Conservation (phyloP, 139 green algal species). For the Spirogloea muscicola region DNA sequence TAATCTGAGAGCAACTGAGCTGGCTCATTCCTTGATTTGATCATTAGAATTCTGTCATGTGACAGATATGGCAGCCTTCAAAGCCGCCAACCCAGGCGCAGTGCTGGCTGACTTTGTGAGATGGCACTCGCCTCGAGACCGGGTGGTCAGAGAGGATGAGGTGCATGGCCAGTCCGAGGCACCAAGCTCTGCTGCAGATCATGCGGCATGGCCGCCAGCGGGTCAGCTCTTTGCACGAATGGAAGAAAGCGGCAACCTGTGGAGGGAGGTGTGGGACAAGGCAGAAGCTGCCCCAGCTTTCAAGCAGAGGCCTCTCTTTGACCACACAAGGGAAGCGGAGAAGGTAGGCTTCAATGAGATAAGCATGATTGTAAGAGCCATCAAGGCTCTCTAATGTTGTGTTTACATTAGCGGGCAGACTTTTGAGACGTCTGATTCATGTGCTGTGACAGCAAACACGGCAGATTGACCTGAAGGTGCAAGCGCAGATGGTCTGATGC, state of each 20-base stretch:
- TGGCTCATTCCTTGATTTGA: background rate
- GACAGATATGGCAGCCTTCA: slow-evolving; percentile 87
- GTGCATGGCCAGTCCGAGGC: background rate
- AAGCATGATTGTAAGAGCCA: too few relatives aligned
- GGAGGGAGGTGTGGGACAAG: slow-evolving; percentile 65
- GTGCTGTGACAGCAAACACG: too few relatives aligned
- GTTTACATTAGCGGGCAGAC: too few relatives aligned
- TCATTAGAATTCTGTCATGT: background rate
- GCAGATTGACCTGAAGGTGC: too few relatives aligned
- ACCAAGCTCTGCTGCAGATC: too few relatives aligned
- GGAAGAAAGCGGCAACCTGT: slow-evolving; percentile 50
- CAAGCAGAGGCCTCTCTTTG: slow-evolving; percentile 42
- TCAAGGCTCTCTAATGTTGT: too few relatives aligned
- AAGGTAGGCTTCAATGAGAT: slow-evolving; percentile 49
- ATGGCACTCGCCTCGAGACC: slow-evolving; percentile 75
- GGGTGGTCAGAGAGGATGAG: slow-evolving; percentile 16
- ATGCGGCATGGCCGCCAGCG: slow-evolving; percentile 37
- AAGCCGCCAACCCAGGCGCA: slow-evolving; percentile 80
- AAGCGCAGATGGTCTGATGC: too few relatives aligned
- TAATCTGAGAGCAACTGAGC: too few relatives aligned
- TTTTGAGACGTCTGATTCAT: too few relatives aligned
- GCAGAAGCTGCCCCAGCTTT: slow-evolving; percentile 3
- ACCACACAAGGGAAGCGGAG: slow-evolving; percentile 35
- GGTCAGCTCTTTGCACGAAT: slow-evolving; percentile 38
- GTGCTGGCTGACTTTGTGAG: slow-evolving; percentile 76